Evolutionary conservation across 73 alveolate species (phyloP), one percentile per base, ranked within the genome.

Genomic region (Durusdinium trenchii): DNA sequence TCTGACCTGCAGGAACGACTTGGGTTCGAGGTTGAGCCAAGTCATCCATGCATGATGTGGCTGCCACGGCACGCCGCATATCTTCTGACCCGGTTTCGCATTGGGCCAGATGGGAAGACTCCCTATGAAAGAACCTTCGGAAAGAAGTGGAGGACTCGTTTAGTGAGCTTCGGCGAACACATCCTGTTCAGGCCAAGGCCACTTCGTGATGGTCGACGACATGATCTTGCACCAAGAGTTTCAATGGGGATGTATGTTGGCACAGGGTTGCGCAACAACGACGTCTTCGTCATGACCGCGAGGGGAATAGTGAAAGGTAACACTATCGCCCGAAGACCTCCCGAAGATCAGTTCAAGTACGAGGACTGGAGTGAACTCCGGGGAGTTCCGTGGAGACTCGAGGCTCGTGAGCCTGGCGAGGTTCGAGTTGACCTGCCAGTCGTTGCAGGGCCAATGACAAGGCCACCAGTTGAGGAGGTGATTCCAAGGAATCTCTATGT

Each of bases 321-420:
- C 36, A 36, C 84, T 18, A 3, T 71, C 36, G 40, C 50, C 32
- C 6, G 51, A 18, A 46, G 84, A 3, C 78, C 84, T 71, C 50
- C 50, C 10, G 84, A 12, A 5, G 84, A 71, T n/a, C 84, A 71
- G 84, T 71, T 36, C 84, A 71, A 26, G 50, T 71, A 71, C 84
- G 84, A 71, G 7, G 40, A 71, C 28, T 71, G 84, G 84, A 36
- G 84, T n/a, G 84, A 71, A n/a, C 84, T 71, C 50, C 50, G 84
- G 84, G 84, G 84, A 10, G 84, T 71, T 71, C 84, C 84, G 32
- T 71, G 84, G 84, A 71, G 84, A n/a, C 84, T 71, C 84, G 51
- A 71, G n/a, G 79, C 79, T 10, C 23, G 79, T 6, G 84, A 71
- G 84, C 84, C 84, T 6, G 84, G 84, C 26, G 51, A 71, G 26